phyloP scores from a whole-genome alignment of 352 stramenopile species.

The Phytophthora uliginosa region DNA sequence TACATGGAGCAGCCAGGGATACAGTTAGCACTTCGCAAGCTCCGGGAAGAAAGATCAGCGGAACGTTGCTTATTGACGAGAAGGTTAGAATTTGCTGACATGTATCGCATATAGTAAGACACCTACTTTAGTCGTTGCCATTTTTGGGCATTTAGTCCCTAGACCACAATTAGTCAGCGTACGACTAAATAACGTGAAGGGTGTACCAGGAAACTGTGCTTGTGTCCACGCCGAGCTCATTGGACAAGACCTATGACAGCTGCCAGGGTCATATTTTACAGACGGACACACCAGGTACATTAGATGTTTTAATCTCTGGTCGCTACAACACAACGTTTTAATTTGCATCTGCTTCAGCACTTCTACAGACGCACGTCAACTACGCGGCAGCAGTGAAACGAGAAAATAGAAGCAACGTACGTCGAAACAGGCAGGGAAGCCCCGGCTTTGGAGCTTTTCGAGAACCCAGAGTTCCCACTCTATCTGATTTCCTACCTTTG shows the following conservation, averaged over 20 bases:
- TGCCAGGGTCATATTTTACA: too few species aligned
- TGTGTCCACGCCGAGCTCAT: too few species aligned
- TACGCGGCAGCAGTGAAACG: neutral
- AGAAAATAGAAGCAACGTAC: neutral
- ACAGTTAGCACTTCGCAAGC: neutral
- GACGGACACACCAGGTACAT: neutral
- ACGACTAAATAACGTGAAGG: too few species aligned
- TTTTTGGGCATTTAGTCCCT: too few species aligned
- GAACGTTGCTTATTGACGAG: too few species aligned
- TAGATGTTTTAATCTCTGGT: neutral
- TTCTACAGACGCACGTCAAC: neutral
- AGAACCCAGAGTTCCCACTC: neutral
- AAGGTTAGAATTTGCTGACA: too few species aligned
- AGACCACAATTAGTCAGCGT: too few species aligned
- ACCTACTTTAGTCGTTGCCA: too few species aligned
- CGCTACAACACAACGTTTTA: neutral
- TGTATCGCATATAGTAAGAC: too few species aligned
- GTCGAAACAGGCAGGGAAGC: neutral
- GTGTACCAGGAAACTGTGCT: too few species aligned
- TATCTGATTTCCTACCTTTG: neutral
- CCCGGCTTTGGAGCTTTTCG: neutral
- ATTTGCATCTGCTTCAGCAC: neutral
- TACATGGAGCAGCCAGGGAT: neutral
- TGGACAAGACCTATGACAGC: too few species aligned
- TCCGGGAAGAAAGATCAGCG: neutral